Conservation (phyloP, 2,329 filamentous ascomycete species). For the Fusarium sp. region DNA sequence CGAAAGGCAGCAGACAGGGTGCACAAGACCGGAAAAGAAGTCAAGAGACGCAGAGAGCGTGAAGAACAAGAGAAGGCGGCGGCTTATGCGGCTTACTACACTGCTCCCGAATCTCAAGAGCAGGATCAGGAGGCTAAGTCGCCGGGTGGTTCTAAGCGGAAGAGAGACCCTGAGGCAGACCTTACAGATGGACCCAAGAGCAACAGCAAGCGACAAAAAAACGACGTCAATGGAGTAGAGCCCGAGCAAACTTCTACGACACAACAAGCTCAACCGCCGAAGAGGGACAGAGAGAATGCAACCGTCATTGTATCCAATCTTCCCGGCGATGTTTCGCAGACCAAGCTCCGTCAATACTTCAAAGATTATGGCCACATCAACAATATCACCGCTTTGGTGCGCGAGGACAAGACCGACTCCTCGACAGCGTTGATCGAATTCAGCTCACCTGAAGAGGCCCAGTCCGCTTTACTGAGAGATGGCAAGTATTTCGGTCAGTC, state of each 20-base stretch:
- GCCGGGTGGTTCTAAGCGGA: conserved; percentile 74
- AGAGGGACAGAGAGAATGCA: conserved; percentile 91
- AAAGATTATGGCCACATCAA: conserved; percentile 90
- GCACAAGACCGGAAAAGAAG: conserved; percentile 75
- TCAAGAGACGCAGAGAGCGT: conserved; percentile 74
- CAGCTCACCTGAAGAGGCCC: conserved; percentile 82
- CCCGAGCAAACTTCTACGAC: conserved; percentile 17
- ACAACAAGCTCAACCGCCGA: conserved; percentile 59
- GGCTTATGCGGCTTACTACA: conserved; percentile 61
- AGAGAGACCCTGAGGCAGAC: conserved; percentile 74
- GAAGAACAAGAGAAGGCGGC: conserved; percentile 75
- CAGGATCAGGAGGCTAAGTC: conserved; percentile 50
- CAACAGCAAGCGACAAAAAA: conserved; percentile 77
- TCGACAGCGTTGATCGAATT: conserved; percentile 89
- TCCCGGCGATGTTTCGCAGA: conserved; percentile 77
- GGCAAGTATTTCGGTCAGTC: conserved; percentile 83
- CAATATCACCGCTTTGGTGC: conserved; percentile 75
- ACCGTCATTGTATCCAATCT: conserved; percentile 86
- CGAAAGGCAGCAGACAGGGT: conserved; percentile 81
- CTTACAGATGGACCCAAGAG: conserved; percentile 60
- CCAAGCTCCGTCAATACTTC: conserved; percentile 89
- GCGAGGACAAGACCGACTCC: conserved; percentile 72
- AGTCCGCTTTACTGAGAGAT: conserved; percentile 84
- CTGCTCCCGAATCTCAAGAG: conserved; percentile 47
- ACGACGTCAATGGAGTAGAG: conserved; percentile 55